Conservation (phyloP, 306 rosid species). For the Clitoria ternatea region DNA sequence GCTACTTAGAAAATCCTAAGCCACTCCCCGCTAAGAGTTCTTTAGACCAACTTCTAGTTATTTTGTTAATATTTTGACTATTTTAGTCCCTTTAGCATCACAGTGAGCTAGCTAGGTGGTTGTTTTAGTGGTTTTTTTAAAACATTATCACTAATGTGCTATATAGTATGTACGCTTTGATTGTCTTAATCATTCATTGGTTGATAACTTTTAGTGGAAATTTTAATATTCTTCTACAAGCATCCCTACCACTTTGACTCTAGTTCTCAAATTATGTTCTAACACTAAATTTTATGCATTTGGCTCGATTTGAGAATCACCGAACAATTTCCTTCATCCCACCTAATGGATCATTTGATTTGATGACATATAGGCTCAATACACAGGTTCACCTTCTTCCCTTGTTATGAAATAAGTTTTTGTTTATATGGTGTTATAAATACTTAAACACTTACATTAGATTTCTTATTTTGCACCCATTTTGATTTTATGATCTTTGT, state of each 20-base stretch:
- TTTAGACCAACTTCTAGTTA: not conserved
- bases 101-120: not conserved
- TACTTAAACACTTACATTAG: not conserved
- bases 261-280: slow-evolving; percentile 27
- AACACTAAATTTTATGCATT: slow-evolving; percentile 79
- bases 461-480: too few species aligned
- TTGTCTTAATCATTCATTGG: slow-evolving; percentile 22
- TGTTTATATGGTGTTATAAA: slow-evolving; percentile 21
- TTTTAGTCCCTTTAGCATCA: not conserved
- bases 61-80: not conserved
- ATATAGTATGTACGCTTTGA: slow-evolving; percentile 65
- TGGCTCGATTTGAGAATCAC: slow-evolving; percentile 99
- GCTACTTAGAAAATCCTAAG: not conserved
- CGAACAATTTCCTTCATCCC: slow-evolving; percentile 98
- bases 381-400: slow-evolving; percentile 75
- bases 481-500: too few species aligned
- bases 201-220: not conserved
- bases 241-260: not conserved
- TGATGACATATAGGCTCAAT: slow-evolving; percentile 97
- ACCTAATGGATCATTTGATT: slow-evolving; percentile 97
- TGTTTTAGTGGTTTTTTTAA: not conserved
- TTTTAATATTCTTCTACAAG: slow-evolving; percentile 11
- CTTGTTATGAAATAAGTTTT: slow-evolving; percentile 11
- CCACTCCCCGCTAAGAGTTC: not conserved
- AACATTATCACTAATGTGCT: not conserved